Evolutionary conservation across 2,329 filamentous ascomycete genomes (phyloP).

Genomic region (Penicillium sclerotiorum): DNA sequence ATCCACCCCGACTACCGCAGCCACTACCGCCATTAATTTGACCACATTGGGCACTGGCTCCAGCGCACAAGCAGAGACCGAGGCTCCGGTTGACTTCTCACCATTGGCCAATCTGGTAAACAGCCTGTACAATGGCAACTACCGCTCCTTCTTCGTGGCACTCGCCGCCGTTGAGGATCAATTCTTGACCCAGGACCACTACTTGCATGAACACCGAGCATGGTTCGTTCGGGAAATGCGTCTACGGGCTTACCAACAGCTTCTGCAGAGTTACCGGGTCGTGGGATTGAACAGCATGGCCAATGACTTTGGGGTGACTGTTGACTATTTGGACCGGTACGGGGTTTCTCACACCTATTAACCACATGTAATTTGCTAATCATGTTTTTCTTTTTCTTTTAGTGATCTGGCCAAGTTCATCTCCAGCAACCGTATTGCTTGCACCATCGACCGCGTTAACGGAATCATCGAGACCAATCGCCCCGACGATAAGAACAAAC

Average conservation of each 20-base stretch:
- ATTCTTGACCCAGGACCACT: conserved; percentile 92
- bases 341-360: conserved; percentile 31
- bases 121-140: conserved; percentile 90
- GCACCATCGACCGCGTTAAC: conserved; percentile 95
- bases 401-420: conserved; percentile 98
- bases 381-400: neutral
- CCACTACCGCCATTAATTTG: conserved; percentile 80
- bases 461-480: conserved; percentile 98
- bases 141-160: conserved; percentile 89
- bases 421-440: conserved; percentile 87
- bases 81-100: conserved; percentile 84
- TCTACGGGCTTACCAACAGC: conserved; percentile 91
- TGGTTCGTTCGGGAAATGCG: conserved; percentile 99
- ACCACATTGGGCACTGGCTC: conserved; percentile 73
- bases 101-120: conserved; percentile 84
- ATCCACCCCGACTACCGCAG: conserved; percentile 53
- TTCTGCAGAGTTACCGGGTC: conserved; percentile 94
- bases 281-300: conserved; percentile 98
- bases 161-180: conserved; percentile 88
- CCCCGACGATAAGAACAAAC: conserved; percentile 99
- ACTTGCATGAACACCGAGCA: conserved; percentile 90
- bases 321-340: conserved; percentile 93
- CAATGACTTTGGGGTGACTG: conserved; percentile 91
- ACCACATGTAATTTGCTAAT: neutral
- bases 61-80: conserved; percentile 71